phyloP scores from a whole-genome alignment of 179 eudicot genomes.

The Beta macrorhiza region DNA sequence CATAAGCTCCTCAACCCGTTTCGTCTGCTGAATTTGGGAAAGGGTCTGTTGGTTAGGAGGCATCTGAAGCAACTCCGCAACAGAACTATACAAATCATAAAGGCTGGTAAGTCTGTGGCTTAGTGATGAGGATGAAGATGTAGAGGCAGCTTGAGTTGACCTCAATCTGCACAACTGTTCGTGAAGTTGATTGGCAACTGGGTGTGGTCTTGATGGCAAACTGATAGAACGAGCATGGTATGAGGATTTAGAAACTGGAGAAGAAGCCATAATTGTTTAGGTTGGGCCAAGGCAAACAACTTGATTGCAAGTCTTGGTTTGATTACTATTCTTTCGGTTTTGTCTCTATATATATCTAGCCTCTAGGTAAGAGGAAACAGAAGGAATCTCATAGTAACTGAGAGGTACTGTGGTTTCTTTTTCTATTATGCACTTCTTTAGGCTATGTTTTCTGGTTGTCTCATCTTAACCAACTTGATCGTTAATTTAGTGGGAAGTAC shows the following conservation, averaged over 20 bases:
- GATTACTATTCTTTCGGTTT: slow-evolving; percentile 15
- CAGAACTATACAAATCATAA: slow-evolving; percentile 31
- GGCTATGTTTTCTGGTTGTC: slow-evolving; percentile 27
- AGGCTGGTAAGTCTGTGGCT: slow-evolving; percentile 31
- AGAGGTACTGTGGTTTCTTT: slow-evolving; percentile 6
- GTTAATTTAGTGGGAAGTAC: background rate
- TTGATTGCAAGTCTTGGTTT: slow-evolving; percentile 20
- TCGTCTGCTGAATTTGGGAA: slow-evolving; percentile 13
- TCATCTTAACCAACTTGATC: slow-evolving; percentile 19
- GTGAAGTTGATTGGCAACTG: slow-evolving; percentile 29
- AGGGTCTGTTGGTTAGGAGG: slow-evolving; percentile 35
- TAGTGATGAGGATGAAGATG: slow-evolving; percentile 31
- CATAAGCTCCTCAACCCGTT: slow-evolving; percentile 24
- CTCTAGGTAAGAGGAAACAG: slow-evolving; percentile 19
- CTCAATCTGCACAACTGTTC: slow-evolving; percentile 35
- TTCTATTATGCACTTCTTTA: slow-evolving; percentile 3
- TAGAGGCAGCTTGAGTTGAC: slow-evolving; percentile 33
- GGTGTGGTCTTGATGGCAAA: slow-evolving; percentile 41
- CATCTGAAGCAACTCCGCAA: slow-evolving; percentile 33
- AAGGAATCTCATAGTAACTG: slow-evolving; percentile 26
- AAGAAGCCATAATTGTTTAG: slow-evolving; percentile 29
- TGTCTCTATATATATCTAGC: slow-evolving; percentile 20
- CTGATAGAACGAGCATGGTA: slow-evolving; percentile 40
- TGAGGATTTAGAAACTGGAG: slow-evolving; percentile 19
- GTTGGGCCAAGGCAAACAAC: slow-evolving; percentile 6